Evolutionary conservation across 148 eudicot species (phyloP).

Genomic region (Dysphania ambrosioides): DNA sequence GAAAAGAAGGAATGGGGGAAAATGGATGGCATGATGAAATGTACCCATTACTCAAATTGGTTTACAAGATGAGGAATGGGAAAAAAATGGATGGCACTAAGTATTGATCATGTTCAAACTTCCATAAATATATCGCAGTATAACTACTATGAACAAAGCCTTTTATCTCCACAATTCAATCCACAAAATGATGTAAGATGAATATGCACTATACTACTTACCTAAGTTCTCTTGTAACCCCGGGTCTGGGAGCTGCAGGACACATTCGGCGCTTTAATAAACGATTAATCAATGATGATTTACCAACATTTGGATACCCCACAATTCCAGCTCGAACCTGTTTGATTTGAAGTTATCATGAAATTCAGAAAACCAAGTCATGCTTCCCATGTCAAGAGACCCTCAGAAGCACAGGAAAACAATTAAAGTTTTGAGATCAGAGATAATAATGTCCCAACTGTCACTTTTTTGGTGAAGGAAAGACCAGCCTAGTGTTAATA

Average conservation of each 20-base stretch:
- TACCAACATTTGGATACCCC: slow-evolving; percentile 99
- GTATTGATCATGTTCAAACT: background rate
- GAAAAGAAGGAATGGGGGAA: too few species aligned
- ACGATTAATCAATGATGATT: slow-evolving; percentile 95
- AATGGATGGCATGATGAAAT: too few species aligned
- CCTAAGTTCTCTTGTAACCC: slow-evolving; percentile 86
- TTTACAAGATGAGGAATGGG: background rate
- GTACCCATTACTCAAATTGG: background rate
- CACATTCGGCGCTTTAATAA: slow-evolving; percentile 92
- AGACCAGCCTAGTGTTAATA: background rate
- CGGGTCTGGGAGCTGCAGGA: slow-evolving; percentile 98
- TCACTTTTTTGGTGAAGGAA: too few species aligned
- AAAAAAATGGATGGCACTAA: background rate
- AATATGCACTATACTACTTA: slow-evolving; percentile 31
- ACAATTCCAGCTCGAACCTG: slow-evolving; percentile 99
- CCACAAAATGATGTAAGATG: background rate
- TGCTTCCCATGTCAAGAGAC: background rate
- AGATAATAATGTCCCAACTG: too few species aligned
- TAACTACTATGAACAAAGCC: too few species aligned
- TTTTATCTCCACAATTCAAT: background rate
- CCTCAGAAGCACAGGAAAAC: background rate
- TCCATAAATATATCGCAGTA: background rate
- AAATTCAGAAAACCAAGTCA: background rate
- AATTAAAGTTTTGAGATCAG: too few species aligned
- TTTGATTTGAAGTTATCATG: slow-evolving; percentile 26